These are phyloP conservation scores for cucumber (Cucumis sativus) DNA, from an alignment of 306 rosid genomes.

Conservation along the genomic window Cucumber_9930_V3 NC_026657.2:38079001-38079500, in stretches of 20 bases:
- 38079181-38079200: not conserved
- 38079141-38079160: not conserved
- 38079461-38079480: not conserved
- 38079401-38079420: not conserved
- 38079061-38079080: conserved; percentile 60
- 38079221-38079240: not conserved
- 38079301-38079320: not conserved
- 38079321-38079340: not conserved
- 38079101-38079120: conserved; percentile 33
- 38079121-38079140: not conserved
- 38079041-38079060: conserved; percentile 91
- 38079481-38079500: not conserved
- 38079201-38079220: not conserved
- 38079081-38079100: conserved; percentile 77
- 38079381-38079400: not conserved
- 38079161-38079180: not conserved
- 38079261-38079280: not conserved
- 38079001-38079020: conserved; percentile 27
- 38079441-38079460: not conserved
- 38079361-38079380: not conserved
- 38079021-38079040: conserved; percentile 61
- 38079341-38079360: not conserved
- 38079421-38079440: not conserved
- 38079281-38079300: not conserved
- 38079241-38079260: not conserved